Base-by-base conservation (phyloP, 2,329 filamentous ascomycete species). In the Cordyceps farinosa region DNA sequence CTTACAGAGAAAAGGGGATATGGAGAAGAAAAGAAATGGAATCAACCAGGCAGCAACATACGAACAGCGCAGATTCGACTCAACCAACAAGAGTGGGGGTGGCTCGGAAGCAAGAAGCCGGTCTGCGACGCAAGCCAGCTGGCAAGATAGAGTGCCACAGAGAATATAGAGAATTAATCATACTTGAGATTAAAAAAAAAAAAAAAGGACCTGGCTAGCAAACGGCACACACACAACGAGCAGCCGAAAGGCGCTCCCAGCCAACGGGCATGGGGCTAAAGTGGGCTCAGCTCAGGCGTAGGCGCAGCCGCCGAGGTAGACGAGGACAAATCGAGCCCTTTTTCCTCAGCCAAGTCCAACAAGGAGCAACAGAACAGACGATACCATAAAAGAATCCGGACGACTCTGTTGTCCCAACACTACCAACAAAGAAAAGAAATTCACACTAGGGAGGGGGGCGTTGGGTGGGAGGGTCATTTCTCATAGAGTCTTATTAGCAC, bases 401-500 rank as follows among this genome's bases (percentile, higher is more conserved):
- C 11, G 7, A 22, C 44, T 47, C 15, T 13, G 7, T 45, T 9
- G 17, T n/a, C 27, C 3, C 47, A 50, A 10, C 11, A 32, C 47
- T 32, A 9, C 54, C 30, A 57, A 32, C 52, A 44, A 47, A 30
- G 53, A 13, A 54, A 30, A 54, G 22, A 54, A 30, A 17, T 3
- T 2, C 36, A 17, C n/a, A 54, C 17, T 22, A 52, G 29, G 30
- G 44, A 29, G 44, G 44, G 32, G 42, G 42, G 11, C 38, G 32
- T 17, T 36, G 34, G 17, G 30, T 47, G 42, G 54, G 55, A 57
- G 55, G 42, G 54, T 57, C 54, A 38, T 17, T 47, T 45, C 42
- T 5, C n/a, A 60, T 36, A 60, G 32, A 60, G 47, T 60, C 57
- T 60, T 60, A 60, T 60, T 60, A 60, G 45, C 45, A 30, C 47